Percentiles rank a stretch among this genome's conserved stretches.
Evolutionary conservation across 148 eudicot genomes (phyloP).

Genomic region (Polygonum aviculare): DNA sequence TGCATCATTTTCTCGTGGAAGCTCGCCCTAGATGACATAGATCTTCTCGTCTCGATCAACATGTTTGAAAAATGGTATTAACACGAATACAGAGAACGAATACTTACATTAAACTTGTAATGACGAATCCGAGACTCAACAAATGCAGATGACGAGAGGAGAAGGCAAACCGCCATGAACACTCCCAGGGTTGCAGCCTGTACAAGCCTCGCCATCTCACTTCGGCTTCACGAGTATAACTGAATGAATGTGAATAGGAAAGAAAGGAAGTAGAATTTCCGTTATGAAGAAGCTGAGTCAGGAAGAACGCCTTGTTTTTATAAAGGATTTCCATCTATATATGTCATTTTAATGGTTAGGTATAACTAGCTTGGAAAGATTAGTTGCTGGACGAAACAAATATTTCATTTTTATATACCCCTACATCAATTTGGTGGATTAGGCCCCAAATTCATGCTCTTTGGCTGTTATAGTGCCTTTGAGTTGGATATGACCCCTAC

Average conservation of each 20-base stretch:
- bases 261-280: neutral
- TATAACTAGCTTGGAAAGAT: slow-evolving; percentile 1
- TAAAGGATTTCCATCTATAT: neutral
- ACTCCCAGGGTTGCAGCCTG: slow-evolving; percentile 13
- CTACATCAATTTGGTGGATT: too few species aligned
- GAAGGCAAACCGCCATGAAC: slow-evolving; percentile 10
- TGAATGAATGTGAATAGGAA: neutral
- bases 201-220: slow-evolving; percentile 6
- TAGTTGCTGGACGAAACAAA: neutral
- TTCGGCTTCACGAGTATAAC: neutral
- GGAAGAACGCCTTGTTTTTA: neutral
- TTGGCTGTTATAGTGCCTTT: too few species aligned
- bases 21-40: too few species aligned
- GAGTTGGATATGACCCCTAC: too few species aligned
- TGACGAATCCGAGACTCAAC: slow-evolving; percentile 37
- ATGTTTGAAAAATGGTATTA: too few species aligned
- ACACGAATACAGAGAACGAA: neutral
- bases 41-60: too few species aligned
- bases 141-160: slow-evolving; percentile 5
- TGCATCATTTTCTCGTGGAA: too few species aligned
- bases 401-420: neutral
- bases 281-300: neutral
- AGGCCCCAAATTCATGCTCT: too few species aligned
- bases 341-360: slow-evolving; percentile 16
- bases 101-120: slow-evolving; percentile 59